Conservation (phyloP, 495 filamentous ascomycete genomes). For the Extremus antarcticus region DNA sequence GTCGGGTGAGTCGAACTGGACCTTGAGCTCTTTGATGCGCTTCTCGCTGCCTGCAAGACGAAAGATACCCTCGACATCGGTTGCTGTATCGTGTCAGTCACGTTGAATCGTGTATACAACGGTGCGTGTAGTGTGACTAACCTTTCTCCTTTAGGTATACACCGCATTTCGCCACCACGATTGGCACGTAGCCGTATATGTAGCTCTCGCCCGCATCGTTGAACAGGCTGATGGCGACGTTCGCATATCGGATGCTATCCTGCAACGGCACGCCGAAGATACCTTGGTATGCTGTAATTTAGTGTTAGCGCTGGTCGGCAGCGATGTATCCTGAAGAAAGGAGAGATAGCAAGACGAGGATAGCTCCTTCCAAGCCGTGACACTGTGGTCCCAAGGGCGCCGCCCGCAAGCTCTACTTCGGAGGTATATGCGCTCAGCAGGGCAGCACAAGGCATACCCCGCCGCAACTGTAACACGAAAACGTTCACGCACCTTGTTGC, state of each 20-base stretch:
- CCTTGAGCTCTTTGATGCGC: constrained; percentile 91
- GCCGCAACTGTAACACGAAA: not conserved
- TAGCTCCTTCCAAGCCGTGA: not conserved
- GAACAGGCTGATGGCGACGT: constrained; percentile 93
- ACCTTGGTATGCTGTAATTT: constrained; percentile 33
- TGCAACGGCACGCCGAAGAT: constrained; percentile 95
- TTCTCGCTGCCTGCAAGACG: constrained; percentile 93
- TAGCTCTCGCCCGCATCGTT: constrained; percentile 86
- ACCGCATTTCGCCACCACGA: constrained; percentile 97
- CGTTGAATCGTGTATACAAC: not conserved
- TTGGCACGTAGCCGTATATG: constrained; percentile 97
- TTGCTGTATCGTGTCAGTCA: constrained; percentile 47
- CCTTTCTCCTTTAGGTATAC: constrained; percentile 98
- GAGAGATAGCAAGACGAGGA: too few relatives aligned
- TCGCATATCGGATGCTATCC: constrained; percentile 93
- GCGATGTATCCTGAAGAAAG: too few relatives aligned
- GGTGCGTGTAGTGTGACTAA: constrained; percentile 32
- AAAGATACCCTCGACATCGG: constrained; percentile 94
- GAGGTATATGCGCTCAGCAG: not conserved
- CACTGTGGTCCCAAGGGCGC: not conserved
- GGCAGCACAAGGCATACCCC: not conserved
- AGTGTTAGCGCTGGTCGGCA: too few relatives aligned
- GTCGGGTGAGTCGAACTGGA: constrained; percentile 86
- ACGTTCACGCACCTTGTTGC: constrained; percentile 50
- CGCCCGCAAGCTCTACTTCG: not conserved